Evolutionary conservation across 257 asterid genomes (phyloP), one percentile per base, ranked within the genome.

Genomic region (Phtheirospermum japonicum): DNA sequence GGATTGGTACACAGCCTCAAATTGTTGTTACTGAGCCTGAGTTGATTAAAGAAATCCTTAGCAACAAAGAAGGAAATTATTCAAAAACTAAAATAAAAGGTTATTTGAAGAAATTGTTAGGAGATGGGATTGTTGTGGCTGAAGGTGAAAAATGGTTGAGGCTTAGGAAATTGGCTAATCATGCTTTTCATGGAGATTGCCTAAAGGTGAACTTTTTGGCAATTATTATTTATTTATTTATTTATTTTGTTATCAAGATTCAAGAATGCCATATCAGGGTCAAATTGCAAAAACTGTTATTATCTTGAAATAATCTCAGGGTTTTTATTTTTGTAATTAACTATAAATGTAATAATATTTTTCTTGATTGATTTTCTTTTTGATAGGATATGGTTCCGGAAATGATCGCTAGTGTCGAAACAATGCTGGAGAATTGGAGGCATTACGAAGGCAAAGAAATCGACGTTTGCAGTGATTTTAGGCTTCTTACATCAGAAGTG

Each of bases 121-220:
- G 87, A 48, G 81, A 74, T 50, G 85, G 90, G 37, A 65, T 82
- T 37, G 72, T 71, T 0, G 5, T 58, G 17, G 48, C 85, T 8
- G 82, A 77, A 36, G 82, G 85, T 52, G 77, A 82, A 31, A 82
- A 77, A 67, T 85, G 90, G 87, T 9, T 40, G n/a, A 82, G 48
- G 73, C 71, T 82, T 28, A 63, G 86, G 63, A 83, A 74, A 78
- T 59, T 80, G 65, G 75, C 94, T 37, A 80, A 79, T 60, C 84
- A 82, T 63, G 82, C 87, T 57, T 85, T 82, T 65, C 87, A 83
- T 52, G 86, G 80, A 42, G 86, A 83, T 37, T 66, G 70, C 50
- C 68, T 85, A 40, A 80, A 73, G 81, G 92, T 82, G 66, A 8
- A 10, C 6, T 2, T 48, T 19, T 4, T 37, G 1, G 43, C 42